These are phyloP conservation scores for Vanrija sp. DNA, from an alignment of 1,284 basidiomycete species.

Conservation along the genomic window DNA sequence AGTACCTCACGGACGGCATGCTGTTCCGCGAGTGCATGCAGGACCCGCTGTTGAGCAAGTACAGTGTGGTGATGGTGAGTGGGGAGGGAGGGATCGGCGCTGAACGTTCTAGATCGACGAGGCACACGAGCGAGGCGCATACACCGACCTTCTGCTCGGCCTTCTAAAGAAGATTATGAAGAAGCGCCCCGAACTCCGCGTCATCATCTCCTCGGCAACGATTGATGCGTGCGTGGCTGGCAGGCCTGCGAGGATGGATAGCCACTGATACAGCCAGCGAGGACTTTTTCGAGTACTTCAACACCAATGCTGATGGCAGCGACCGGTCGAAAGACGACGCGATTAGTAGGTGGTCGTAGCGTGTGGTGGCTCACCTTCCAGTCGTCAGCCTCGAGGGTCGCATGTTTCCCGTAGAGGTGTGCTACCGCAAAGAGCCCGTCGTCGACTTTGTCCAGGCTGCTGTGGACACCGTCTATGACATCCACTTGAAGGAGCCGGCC, in stretches of 20 bases:
- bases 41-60: slow-evolving; percentile 81
- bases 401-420: slow-evolving; percentile 83
- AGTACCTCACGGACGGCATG: slow-evolving; percentile 98
- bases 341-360: slow-evolving; percentile 29
- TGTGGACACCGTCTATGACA: slow-evolving; percentile 77
- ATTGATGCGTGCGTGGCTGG: slow-evolving; percentile 64
- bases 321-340: slow-evolving; percentile 48
- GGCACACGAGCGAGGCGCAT: slow-evolving; percentile 91
- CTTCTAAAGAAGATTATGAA: slow-evolving; percentile 90
- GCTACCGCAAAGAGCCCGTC: slow-evolving; percentile 67
- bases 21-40: slow-evolving; percentile 90
- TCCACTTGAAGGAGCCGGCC: slow-evolving; percentile 68
- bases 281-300: slow-evolving; percentile 85
- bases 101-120: slow-evolving; percentile 73
- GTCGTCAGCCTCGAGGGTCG: slow-evolving; percentile 87
- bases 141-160: slow-evolving; percentile 90
- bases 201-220: slow-evolving; percentile 93
- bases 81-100: background rate
- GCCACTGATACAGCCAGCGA: slow-evolving; percentile 42
- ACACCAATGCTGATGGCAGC: slow-evolving; percentile 50
- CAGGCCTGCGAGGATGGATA: background rate
- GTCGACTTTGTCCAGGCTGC: slow-evolving; percentile 80
- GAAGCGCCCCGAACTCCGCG: slow-evolving; percentile 79
- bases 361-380: slow-evolving; percentile 48
- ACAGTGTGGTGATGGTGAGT: slow-evolving; percentile 89